A percentile compares a stretch with the other conserved stretches of the same genome.
Conservation (phyloP, 768 basidiomycete species). For the Kwoniella sp. region DNA sequence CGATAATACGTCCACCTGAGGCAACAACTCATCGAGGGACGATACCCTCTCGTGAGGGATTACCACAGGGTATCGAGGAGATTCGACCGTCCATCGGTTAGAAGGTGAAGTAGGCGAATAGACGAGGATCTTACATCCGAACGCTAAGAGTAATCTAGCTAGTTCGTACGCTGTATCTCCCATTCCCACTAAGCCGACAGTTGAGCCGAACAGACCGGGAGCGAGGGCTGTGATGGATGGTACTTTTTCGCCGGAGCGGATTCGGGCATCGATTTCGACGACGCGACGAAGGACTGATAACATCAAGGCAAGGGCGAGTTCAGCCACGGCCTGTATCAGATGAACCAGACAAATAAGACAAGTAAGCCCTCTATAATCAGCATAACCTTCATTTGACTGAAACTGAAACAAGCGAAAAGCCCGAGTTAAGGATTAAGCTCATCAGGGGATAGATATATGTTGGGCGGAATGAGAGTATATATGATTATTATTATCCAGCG, state of each 20-base stretch:
- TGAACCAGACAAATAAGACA: too few species aligned
- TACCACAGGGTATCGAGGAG: conserved; percentile 15
- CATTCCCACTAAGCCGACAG: conserved; percentile 56
- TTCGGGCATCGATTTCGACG: conserved; percentile 35
- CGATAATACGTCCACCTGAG: conserved; percentile 49
- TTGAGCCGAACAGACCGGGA: conserved; percentile 50
- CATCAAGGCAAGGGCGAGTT: conserved; percentile 42
- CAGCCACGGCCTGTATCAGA: conserved; percentile 35
- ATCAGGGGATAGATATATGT: too few species aligned
- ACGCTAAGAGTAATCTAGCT: conserved; percentile 50
- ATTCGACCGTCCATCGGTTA: conserved; percentile 30
- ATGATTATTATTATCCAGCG: too few species aligned
- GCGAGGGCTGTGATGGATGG: conserved; percentile 38
- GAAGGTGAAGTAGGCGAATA: conserved; percentile 50
- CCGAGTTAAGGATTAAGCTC: too few species aligned
- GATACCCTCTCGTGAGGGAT: conserved; percentile 45
- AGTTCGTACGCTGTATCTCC: conserved; percentile 52
- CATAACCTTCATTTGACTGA: too few species aligned
- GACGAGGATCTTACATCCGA: conserved; percentile 50
- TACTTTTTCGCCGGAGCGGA: conserved; percentile 39
- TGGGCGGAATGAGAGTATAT: too few species aligned
- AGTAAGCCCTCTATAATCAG: too few species aligned
- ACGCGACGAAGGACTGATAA: conserved; percentile 42
- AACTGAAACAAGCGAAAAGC: too few species aligned
- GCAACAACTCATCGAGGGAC: conserved; percentile 47